These are phyloP conservation scores for Fabrea salina DNA, from an alignment of 169 alveolate genomes.

Conservation along the genomic window DNA sequence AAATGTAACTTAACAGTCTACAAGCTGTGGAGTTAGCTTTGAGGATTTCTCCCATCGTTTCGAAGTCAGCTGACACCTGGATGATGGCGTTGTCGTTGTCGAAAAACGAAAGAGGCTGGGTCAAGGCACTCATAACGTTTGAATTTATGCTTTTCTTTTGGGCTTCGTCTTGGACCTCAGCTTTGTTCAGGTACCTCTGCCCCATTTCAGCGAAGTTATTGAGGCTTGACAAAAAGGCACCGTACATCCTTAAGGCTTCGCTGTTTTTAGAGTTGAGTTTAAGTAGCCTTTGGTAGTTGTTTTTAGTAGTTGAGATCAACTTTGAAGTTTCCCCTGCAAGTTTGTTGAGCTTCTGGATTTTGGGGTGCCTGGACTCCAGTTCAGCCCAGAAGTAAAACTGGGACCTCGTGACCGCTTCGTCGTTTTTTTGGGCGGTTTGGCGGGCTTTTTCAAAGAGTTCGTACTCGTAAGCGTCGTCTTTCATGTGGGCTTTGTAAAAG, in stretches of 20 bases:
- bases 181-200: constrained; percentile 28
- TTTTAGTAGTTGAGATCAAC: background rate
- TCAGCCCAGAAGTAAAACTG: constrained; percentile 26
- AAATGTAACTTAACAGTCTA: background rate
- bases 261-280: constrained; percentile 27
- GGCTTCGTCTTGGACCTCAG: constrained; percentile 32
- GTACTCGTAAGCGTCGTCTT: constrained; percentile 31
- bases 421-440: constrained; percentile 24
- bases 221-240: constrained; percentile 11
- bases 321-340: constrained; percentile 34
- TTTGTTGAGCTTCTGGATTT: constrained; percentile 17
- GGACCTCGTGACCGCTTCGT: constrained; percentile 25
- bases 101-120: constrained; percentile 27
- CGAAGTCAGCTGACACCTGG: constrained; percentile 17
- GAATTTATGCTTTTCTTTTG: constrained; percentile 14
- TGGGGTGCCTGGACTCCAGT: constrained; percentile 24
- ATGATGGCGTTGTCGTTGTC: constrained; percentile 23
- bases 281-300: constrained; percentile 21
- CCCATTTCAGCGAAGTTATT: constrained; percentile 25
- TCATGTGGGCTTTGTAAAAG: constrained; percentile 24
- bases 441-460: constrained; percentile 32
- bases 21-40: constrained; percentile 26
- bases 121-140: constrained; percentile 14
- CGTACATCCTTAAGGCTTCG: constrained; percentile 28
- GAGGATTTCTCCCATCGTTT: constrained; percentile 20